Conservation (phyloP, 2,329 filamentous ascomycete species). For the Aspergillus pseudonomiae region DNA sequence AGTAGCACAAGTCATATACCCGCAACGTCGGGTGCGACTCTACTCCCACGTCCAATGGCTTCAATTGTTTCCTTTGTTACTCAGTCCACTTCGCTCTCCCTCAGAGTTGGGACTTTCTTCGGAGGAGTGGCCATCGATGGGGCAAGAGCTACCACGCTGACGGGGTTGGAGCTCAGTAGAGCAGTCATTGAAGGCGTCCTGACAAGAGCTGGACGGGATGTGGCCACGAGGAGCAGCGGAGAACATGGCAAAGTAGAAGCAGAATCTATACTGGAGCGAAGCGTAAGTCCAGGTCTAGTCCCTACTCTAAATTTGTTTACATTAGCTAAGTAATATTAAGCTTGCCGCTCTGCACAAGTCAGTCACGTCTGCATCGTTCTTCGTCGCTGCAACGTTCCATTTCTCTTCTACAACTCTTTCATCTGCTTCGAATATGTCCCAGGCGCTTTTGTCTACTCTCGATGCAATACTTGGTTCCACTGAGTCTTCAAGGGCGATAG, state of each 20-base stretch:
- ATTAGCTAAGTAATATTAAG: slow-evolving; percentile 30
- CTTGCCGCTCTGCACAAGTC: slow-evolving; percentile 48
- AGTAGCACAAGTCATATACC: slow-evolving; percentile 26
- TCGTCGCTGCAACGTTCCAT: slow-evolving; percentile 51
- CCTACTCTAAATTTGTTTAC: background rate
- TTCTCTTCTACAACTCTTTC: slow-evolving; percentile 48
- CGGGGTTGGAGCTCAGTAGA: slow-evolving; percentile 48
- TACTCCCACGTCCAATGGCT: slow-evolving; percentile 48
- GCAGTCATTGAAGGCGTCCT: slow-evolving; percentile 50
- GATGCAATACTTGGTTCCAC: slow-evolving; percentile 53
- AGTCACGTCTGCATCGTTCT: slow-evolving; percentile 51
- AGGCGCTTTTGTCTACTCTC: slow-evolving; percentile 48
- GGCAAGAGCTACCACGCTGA: slow-evolving; percentile 48
- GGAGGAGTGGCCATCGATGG: slow-evolving; percentile 49
- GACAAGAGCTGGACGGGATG: slow-evolving; percentile 48
- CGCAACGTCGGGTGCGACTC: slow-evolving; percentile 37
- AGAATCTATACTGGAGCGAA: slow-evolving; percentile 49
- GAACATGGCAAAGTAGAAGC: slow-evolving; percentile 45
- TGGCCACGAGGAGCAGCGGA: slow-evolving; percentile 52
- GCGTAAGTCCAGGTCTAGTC: slow-evolving; percentile 37
- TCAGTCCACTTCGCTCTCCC: slow-evolving; percentile 49
- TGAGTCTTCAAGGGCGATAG: slow-evolving; percentile 52
- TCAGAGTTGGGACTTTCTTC: slow-evolving; percentile 48
- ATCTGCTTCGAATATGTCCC: slow-evolving; percentile 47
- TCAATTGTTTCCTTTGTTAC: slow-evolving; percentile 48